These are phyloP conservation scores for Phytophthora foliorum DNA, from an alignment of 352 stramenopile species.

Conservation along the genomic window DNA sequence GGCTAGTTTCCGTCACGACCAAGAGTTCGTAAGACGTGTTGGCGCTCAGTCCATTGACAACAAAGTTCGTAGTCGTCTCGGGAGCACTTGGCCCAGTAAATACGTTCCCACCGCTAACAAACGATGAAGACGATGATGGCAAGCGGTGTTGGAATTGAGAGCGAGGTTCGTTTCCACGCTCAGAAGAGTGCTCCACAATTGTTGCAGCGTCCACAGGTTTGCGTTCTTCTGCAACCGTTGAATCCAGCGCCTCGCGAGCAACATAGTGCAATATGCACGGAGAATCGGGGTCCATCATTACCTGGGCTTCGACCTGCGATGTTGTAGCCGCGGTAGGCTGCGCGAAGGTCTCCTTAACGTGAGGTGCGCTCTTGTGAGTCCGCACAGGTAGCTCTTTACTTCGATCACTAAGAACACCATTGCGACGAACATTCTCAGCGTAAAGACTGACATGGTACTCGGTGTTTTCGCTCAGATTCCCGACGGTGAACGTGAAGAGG, in stretches of 20 bases:
- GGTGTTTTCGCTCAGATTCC: constrained; percentile 66
- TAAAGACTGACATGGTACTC: constrained; percentile 58
- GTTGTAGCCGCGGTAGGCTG: constrained; percentile 44
- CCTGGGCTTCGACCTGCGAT: constrained; percentile 37
- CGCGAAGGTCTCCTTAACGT: constrained; percentile 25
- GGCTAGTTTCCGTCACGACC: constrained; percentile 59
- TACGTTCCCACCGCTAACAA: constrained; percentile 22
- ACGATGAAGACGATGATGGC: constrained; percentile 21
- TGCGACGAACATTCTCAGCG: constrained; percentile 63
- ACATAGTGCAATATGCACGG: constrained; percentile 62
- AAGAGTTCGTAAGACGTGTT: constrained; percentile 72
- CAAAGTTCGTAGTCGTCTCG: constrained; percentile 30
- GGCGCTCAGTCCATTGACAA: constrained; percentile 35
- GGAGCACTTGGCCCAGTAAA: constrained; percentile 5
- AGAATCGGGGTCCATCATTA: constrained; percentile 34
- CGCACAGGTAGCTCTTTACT: constrained; percentile 29
- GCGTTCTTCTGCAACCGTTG: constrained; percentile 8
- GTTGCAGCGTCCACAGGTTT: constrained; percentile 20
- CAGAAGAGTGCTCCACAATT: constrained; percentile 32
- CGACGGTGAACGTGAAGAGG: constrained; percentile 50
- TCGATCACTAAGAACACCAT: constrained; percentile 58
- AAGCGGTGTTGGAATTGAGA: constrained; percentile 32
- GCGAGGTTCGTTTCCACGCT: constrained; percentile 4
- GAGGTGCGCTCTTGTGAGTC: constrained; percentile 59
- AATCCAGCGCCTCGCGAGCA: constrained; percentile 25